A percentile compares a stretch with the other conserved stretches of the same genome.
Evolutionary conservation across 2,329 filamentous ascomycete species (phyloP).

Genomic region (Passalora sequoiae): DNA sequence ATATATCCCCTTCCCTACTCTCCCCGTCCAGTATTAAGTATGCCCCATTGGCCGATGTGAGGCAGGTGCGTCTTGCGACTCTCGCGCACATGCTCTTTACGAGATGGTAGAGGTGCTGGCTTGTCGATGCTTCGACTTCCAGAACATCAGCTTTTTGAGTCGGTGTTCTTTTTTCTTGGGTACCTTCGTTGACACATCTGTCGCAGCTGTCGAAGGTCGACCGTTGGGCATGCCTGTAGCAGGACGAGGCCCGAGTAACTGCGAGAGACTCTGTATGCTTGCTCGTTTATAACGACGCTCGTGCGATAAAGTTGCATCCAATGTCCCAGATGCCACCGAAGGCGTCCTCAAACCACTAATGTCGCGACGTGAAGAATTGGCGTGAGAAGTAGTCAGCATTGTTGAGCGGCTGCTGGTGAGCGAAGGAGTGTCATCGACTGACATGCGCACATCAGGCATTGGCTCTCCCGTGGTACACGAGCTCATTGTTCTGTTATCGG

Average conservation of each 20-base stretch:
- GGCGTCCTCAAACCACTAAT: conserved; percentile 36
- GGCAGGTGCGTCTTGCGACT: conserved; percentile 1
- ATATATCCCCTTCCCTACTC: conserved; percentile 2
- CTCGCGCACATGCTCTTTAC: conserved; percentile 5
- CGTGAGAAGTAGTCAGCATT: conserved; percentile 64
- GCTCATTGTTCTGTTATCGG: conserved; percentile 65
- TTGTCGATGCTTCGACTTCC: conserved; percentile 50
- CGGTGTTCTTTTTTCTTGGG: conserved; percentile 65
- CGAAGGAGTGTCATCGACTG: conserved; percentile 68
- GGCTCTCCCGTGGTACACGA: conserved; percentile 69
- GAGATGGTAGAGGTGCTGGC: conserved; percentile 21
- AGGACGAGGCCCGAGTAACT: conserved; percentile 54
- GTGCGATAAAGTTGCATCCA: conserved; percentile 31
- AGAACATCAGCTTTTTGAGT: conserved; percentile 72
- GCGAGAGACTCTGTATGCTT: conserved; percentile 70
- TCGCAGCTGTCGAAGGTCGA: conserved; percentile 44
- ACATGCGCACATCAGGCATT: conserved; percentile 65
- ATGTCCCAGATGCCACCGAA: conserved; percentile 39
- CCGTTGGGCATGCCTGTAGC: conserved; percentile 9
- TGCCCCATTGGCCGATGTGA: background rate
- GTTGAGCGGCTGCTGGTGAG: conserved; percentile 72
- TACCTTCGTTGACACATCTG: conserved; percentile 51
- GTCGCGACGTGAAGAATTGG: conserved; percentile 32
- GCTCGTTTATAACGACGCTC: conserved; percentile 64
- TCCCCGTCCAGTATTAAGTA: conserved; percentile 6